A percentile compares a stretch with the other conserved stretches of the same genome.
phyloP scores from a whole-genome alignment of 371 early-diverging fungal species.

The Mucor velutinosus region DNA sequence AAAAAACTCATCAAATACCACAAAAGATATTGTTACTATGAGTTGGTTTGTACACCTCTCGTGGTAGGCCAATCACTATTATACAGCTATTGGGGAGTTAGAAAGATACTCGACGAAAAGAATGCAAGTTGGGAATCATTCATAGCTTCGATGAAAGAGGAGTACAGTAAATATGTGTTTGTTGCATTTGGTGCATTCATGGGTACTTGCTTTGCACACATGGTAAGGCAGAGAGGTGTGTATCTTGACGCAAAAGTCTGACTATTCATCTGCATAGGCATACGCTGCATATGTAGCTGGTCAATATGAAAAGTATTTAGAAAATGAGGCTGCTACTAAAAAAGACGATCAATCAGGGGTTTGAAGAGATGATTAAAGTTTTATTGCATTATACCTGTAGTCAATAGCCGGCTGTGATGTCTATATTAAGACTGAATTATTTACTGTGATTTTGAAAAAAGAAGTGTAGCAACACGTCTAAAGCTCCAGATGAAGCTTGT shows the following conservation, averaged over 20 bases:
- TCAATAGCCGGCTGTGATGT: too few species aligned
- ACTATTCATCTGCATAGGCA: neutral
- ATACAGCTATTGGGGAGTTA: neutral
- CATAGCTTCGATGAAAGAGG: neutral
- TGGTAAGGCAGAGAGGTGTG: neutral
- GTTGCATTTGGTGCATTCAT: neutral
- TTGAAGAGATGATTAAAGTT: too few species aligned
- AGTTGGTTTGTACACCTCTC: neutral
- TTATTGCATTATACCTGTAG: too few species aligned
- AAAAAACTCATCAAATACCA: neutral
- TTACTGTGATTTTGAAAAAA: neutral
- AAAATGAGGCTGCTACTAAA: neutral
- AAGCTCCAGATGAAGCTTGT: neutral
- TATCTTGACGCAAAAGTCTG: neutral
- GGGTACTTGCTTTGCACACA: neutral
- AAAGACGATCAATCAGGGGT: neutral
- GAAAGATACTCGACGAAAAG: neutral
- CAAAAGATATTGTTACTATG: neutral
- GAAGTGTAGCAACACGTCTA: too few species aligned
- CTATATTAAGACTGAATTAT: too few species aligned
- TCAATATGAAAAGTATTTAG: neutral
- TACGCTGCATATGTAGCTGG: neutral
- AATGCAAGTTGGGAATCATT: neutral
- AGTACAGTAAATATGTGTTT: neutral
- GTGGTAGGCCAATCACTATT: neutral